phyloP scores from a whole-genome alignment of 2,329 filamentous ascomycete species.

The Colletotrichum simmondsii region DNA sequence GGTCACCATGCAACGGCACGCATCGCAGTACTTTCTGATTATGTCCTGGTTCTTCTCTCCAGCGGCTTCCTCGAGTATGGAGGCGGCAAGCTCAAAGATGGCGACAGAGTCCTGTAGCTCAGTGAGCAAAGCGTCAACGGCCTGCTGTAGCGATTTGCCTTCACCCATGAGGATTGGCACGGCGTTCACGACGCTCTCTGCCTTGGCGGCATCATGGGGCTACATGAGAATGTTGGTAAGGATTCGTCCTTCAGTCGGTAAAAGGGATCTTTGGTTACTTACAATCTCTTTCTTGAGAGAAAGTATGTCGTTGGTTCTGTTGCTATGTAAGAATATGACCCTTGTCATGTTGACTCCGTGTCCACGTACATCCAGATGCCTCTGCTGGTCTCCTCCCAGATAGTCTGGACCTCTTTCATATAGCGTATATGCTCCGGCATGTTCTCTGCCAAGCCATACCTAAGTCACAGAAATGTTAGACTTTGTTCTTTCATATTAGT shows the following conservation, averaged over 20 bases:
- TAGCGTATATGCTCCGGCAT: slow-evolving; percentile 16
- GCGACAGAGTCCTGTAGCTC: slow-evolving; percentile 38
- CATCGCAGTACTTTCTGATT: slow-evolving; percentile 42
- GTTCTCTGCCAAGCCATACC: slow-evolving; percentile 14
- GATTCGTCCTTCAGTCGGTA: background rate
- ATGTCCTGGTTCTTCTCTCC: background rate
- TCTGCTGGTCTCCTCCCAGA: slow-evolving; percentile 41
- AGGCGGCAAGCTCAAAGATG: slow-evolving; percentile 39
- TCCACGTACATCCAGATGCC: slow-evolving; percentile 37
- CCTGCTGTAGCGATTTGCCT: slow-evolving; percentile 33
- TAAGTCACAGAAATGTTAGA: background rate
- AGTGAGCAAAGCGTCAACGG: slow-evolving; percentile 33
- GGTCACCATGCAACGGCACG: slow-evolving; percentile 42
- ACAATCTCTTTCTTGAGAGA: slow-evolving; percentile 47
- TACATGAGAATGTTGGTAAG: background rate
- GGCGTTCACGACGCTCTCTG: slow-evolving; percentile 43
- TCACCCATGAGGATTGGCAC: slow-evolving; percentile 40
- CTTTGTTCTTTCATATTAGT: background rate
- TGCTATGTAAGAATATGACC: background rate
- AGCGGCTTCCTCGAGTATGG: slow-evolving; percentile 23
- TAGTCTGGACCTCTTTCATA: slow-evolving; percentile 17
- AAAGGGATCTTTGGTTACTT: background rate
- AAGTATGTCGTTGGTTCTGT: slow-evolving; percentile 42
- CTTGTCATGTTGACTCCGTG: background rate
- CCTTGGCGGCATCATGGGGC: slow-evolving; percentile 20